A percentile compares a stretch with the other conserved stretches of the same genome.
These are phyloP conservation scores for Eremothecium cymbalariae DNA, from an alignment of 1,139 yeast species.

Conservation along the genomic window DNA sequence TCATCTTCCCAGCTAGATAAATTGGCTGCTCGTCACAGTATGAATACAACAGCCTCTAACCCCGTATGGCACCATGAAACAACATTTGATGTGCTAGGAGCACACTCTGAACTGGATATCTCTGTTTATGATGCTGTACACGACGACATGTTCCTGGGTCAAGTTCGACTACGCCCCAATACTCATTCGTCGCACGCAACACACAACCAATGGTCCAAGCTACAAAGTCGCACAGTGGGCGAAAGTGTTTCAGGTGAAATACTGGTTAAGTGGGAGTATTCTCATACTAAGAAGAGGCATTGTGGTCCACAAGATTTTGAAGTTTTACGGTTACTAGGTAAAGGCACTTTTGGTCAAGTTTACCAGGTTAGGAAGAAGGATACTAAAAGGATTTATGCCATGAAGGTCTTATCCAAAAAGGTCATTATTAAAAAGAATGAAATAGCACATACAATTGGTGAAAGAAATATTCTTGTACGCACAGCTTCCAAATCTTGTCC, in stretches of 20 bases:
- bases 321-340: constrained; percentile 79
- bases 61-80: constrained; percentile 92
- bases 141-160: constrained; percentile 82
- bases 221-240: constrained; percentile 66
- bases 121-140: constrained; percentile 78
- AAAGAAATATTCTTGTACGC: constrained; percentile 84
- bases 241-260: constrained; percentile 74
- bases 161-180: constrained; percentile 63
- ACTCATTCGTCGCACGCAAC: constrained; percentile 33
- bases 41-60: constrained; percentile 38
- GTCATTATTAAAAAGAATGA: constrained; percentile 94
- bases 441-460: constrained; percentile 96
- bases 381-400: constrained; percentile 84
- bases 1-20: constrained; percentile 53
- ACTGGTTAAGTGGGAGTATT: constrained; percentile 65
- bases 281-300: constrained; percentile 59
- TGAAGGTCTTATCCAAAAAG: constrained; percentile 91
- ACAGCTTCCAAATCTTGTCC: constrained; percentile 81
- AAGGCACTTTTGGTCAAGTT: constrained; percentile 96
- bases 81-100: constrained; percentile 81
- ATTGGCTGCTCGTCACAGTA: constrained; percentile 17
- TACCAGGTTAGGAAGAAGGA: constrained; percentile 89
- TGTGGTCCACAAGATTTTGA: constrained; percentile 94
- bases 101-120: constrained; percentile 73
- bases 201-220: constrained; percentile 58